These are phyloP conservation scores for Penicillium bialowiezense DNA, from an alignment of 495 filamentous ascomycete species.

Conservation along the genomic window DNA sequence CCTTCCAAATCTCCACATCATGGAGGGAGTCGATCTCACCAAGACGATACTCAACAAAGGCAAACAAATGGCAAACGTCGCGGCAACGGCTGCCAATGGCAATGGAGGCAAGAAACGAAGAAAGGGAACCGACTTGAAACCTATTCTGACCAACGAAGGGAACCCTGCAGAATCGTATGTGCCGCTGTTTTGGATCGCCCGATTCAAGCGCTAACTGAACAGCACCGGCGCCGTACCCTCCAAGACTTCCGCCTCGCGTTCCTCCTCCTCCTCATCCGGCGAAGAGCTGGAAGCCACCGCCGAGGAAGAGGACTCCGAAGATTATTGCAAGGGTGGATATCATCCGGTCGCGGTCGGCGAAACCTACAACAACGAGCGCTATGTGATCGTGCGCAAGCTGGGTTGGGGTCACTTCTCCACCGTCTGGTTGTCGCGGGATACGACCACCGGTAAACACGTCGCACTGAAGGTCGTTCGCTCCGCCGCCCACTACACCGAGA, in stretches of 20 bases:
- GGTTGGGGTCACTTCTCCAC: constrained; percentile 99
- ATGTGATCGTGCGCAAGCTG: constrained; percentile 93
- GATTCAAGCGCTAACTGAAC: constrained; percentile 1
- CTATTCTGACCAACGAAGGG: constrained; percentile 82
- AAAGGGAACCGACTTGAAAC: constrained; percentile 81
- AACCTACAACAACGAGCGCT: constrained; percentile 95
- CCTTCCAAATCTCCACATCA: constrained; percentile 38
- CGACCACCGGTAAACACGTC: constrained; percentile 87
- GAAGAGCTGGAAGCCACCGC: constrained; percentile 90
- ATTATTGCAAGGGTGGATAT: constrained; percentile 98
- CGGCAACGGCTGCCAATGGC: constrained; percentile 60
- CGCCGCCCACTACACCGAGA: constrained; percentile 97
- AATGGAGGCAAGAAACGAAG: constrained; percentile 77
- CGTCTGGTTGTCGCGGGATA: constrained; percentile 94
- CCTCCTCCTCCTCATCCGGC: constrained; percentile 78
- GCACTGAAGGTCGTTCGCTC: constrained; percentile 97
- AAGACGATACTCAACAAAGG: constrained; percentile 75
- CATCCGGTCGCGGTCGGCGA: constrained; percentile 92
- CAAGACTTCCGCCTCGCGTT: constrained; percentile 58
- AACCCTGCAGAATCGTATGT: constrained; percentile 53
- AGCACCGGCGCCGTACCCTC: constrained; percentile 37
- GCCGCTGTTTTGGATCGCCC: constrained; percentile 1
- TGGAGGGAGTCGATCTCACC: constrained; percentile 74
- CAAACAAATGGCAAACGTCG: constrained; percentile 66
- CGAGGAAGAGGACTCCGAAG: constrained; percentile 97